Conservation (phyloP, 495 filamentous ascomycete species). For the Penicillium chermesinum region DNA sequence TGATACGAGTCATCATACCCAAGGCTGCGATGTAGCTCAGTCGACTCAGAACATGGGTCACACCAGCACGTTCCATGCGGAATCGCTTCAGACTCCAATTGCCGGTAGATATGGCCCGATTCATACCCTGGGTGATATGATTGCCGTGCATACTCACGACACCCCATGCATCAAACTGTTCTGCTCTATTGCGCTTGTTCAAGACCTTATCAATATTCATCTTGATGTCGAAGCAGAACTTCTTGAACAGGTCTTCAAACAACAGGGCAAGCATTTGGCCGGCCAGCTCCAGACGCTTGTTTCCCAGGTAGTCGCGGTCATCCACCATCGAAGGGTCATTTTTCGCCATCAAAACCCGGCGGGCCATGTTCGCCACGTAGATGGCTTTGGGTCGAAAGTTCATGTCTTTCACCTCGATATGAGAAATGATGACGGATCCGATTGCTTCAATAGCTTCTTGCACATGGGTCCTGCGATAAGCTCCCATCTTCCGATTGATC, state of each 20-base stretch:
- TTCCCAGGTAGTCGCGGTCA: slow-evolving; percentile 95
- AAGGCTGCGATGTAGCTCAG: slow-evolving; percentile 94
- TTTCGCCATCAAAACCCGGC: slow-evolving; percentile 87
- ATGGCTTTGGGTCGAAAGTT: slow-evolving; percentile 94
- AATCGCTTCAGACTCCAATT: slow-evolving; percentile 98
- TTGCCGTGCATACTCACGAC: slow-evolving; percentile 71
- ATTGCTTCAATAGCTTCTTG: slow-evolving; percentile 90
- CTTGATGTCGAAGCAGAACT: slow-evolving; percentile 81
- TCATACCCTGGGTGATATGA: slow-evolving; percentile 84
- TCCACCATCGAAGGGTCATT: slow-evolving; percentile 85
- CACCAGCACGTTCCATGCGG: slow-evolving; percentile 95
- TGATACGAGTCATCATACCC: slow-evolving; percentile 99
- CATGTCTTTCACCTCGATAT: slow-evolving; percentile 81
- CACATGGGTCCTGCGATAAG: slow-evolving; percentile 61
- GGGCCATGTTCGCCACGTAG: slow-evolving; percentile 94
- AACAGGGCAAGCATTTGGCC: slow-evolving; percentile 92
- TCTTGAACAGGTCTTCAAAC: slow-evolving; percentile 97
- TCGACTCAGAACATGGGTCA: slow-evolving; percentile 92
- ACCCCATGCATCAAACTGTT: slow-evolving; percentile 77
- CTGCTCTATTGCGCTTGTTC: slow-evolving; percentile 79
- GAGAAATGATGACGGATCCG: slow-evolving; percentile 83
- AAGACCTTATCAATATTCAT: slow-evolving; percentile 87
- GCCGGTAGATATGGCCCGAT: slow-evolving; percentile 88
- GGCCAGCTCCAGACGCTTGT: slow-evolving; percentile 90
- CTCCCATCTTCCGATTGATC: slow-evolving; percentile 61